A percentile compares a stretch with the other conserved stretches of the same genome.
Conservation (phyloP, 345 rosid genomes). For the Acer yangbiense region DNA sequence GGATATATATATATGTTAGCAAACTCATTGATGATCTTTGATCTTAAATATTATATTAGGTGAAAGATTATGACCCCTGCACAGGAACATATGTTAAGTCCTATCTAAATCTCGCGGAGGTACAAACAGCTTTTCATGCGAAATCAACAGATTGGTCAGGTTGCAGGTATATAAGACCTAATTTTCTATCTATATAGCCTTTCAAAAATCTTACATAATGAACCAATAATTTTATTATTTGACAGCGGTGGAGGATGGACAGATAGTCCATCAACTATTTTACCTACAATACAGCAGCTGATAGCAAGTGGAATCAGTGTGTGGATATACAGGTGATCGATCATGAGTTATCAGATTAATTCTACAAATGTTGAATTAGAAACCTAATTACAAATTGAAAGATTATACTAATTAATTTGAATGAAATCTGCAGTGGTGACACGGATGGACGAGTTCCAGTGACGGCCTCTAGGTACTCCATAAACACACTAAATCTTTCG, state of each 20-base stretch:
- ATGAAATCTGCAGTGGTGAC: constrained; percentile 47
- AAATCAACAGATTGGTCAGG: constrained; percentile 36
- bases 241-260: constrained; percentile 16
- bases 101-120: constrained; percentile 46
- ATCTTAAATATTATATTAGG: constrained; percentile 21
- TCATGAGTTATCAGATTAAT: not conserved
- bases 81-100: constrained; percentile 27
- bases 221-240: too few species aligned
- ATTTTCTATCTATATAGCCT: not conserved
- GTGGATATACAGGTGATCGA: constrained; percentile 49
- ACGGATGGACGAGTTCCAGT: constrained; percentile 43
- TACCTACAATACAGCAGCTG: constrained; percentile 40
- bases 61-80: constrained; percentile 47
- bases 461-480: constrained; percentile 43
- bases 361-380: not conserved
- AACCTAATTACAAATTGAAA: too few species aligned
- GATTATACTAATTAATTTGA: not conserved
- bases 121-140: constrained; percentile 50
- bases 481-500: constrained; percentile 33
- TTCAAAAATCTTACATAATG: not conserved
- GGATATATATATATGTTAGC: not conserved
- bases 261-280: constrained; percentile 35
- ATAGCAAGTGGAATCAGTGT: constrained; percentile 36
- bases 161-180: constrained; percentile 37
- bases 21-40: not conserved